Evolutionary conservation across 106 monocot genomes (phyloP), one percentile per base, ranked within the genome.

Genomic region (Narthecium ossifragum): DNA sequence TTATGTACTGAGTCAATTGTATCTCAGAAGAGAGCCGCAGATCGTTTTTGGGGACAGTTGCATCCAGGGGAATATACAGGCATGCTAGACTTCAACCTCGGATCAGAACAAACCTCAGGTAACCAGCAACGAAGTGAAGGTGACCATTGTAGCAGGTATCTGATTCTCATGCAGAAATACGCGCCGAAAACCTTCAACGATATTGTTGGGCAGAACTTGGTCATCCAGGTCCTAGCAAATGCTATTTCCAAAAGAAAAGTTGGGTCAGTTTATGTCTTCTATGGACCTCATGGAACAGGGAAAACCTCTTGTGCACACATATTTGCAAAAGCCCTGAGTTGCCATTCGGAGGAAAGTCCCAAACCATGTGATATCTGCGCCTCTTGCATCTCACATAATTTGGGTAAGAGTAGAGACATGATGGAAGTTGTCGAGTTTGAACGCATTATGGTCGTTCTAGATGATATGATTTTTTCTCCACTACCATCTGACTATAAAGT

Each of bases 221-320:
- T 81, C 23, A 66, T 80, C 17, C 80, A 81, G 59, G 84, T 81
- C 52, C 74, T 90, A 56, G 55, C 69, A 54, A 90, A 84, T 69
- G 77, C 89, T 25, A 51, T 81, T 33, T 37, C 54, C 15, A 78
- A 68, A 55, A 72, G 65, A 46, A 90, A 80, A 53, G 60, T 90
- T 57, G 78, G 78, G 17, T 41, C 66, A 22, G 29, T 81, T 38
- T 89, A 80, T 66, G 64, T 88, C 4, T 88, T 88, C 43, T 75
- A 88, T 33, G 88, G 88, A 2, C 78, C 80, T 30, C 72, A 75
- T 57, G 88, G 88, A 12, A 89, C 88, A 36, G 88, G 84, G 2
- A 90, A 90, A 61, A 81, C 80, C 8, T 81, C 89, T 23, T 81
- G 81, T 60, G 89, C 89, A 27, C 70, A 65, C 52, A 57, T 84